These are phyloP conservation scores for Polychytrium aggregatum DNA, from an alignment of 192 early-diverging fungal genomes.

Conservation along the genomic window DNA sequence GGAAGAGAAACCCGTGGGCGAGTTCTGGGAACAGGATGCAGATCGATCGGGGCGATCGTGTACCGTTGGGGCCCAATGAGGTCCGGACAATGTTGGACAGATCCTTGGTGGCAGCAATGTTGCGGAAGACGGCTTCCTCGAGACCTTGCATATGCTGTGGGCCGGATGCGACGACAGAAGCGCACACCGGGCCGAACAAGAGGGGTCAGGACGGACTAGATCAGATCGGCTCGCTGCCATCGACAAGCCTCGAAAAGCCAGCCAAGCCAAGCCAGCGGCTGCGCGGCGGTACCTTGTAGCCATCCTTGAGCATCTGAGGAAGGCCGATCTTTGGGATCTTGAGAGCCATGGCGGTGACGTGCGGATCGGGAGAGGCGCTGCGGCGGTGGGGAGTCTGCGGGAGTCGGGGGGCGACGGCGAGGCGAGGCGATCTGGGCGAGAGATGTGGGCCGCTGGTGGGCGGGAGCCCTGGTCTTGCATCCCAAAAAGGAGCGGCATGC, in stretches of 20 bases:
- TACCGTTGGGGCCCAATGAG: constrained; percentile 93
- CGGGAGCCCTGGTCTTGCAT: too few relatives aligned
- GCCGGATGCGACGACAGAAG: background rate
- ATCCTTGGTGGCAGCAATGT: constrained; percentile 91
- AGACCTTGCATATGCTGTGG: constrained; percentile 79
- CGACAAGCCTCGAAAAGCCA: background rate
- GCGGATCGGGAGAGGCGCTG: background rate
- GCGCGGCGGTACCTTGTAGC: constrained; percentile 61
- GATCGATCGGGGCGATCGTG: too few relatives aligned
- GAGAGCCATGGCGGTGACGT: constrained; percentile 76
- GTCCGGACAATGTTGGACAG: constrained; percentile 87
- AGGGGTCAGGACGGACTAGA: constrained; percentile 2
- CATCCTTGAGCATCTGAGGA: constrained; percentile 84
- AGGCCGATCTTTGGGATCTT: constrained; percentile 77
- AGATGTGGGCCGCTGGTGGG: too few relatives aligned
- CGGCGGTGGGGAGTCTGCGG: background rate
- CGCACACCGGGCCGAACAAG: background rate
- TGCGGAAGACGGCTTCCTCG: constrained; percentile 89
- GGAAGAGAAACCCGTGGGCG: too few relatives aligned
- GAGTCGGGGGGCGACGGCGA: too few relatives aligned
- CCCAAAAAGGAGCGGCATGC: too few relatives aligned
- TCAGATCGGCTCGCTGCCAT: background rate
- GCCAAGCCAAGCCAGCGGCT: background rate
- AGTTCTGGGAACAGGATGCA: too few relatives aligned
- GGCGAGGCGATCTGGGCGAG: too few relatives aligned